Evolutionary conservation across 129 eudicot species (phyloP), one percentile per base, ranked within the genome.

Genomic region (Erigeron canadensis): DNA sequence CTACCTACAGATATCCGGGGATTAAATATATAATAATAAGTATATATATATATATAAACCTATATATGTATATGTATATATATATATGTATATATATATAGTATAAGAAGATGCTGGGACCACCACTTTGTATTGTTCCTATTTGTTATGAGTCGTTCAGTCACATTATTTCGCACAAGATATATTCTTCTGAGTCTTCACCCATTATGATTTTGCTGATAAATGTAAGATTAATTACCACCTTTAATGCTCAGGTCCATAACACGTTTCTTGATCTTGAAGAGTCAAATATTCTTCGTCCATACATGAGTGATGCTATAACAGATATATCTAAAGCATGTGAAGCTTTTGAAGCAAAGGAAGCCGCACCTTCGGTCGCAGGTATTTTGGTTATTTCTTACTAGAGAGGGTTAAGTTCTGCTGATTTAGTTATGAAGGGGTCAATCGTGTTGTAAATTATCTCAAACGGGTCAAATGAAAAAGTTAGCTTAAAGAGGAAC

Each of bases 331-430:
- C 97, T 70, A 86, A 78, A 78, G 96, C 91, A 67, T 81, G 90
- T 81, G 97, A 86, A 86, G 89, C 90, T 67, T 90, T 90, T 82
- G 98, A 94, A 87, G 93, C 78, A 41, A 89, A 93, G 82, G 98
- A 93, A 77, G 82, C 90, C 9, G 97, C 93, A 19, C 98, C 98
- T 64, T 80, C 90, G 8, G 60, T 90, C 77, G 87, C 91, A 62
- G 96, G 98, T 94, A 89, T 56, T 38, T 62, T 38, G 19, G 13
- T 40, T 57, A 50, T 50, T 50, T 7, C 6, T 50, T 50, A 16
- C 23, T 53, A 53, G 22, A 21, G 22, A 22, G n/a, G 23, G 16
- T 1, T 8, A 23, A 23, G 34, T 23, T 23, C 34, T 23, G 34
- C 34, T 2, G 34, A 23, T 23, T 23, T 23, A 23, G 1, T 23